These are phyloP conservation scores for Cladophialophora psammophila DNA, from an alignment of 2,329 filamentous ascomycete genomes.

Conservation along the genomic window DNA sequence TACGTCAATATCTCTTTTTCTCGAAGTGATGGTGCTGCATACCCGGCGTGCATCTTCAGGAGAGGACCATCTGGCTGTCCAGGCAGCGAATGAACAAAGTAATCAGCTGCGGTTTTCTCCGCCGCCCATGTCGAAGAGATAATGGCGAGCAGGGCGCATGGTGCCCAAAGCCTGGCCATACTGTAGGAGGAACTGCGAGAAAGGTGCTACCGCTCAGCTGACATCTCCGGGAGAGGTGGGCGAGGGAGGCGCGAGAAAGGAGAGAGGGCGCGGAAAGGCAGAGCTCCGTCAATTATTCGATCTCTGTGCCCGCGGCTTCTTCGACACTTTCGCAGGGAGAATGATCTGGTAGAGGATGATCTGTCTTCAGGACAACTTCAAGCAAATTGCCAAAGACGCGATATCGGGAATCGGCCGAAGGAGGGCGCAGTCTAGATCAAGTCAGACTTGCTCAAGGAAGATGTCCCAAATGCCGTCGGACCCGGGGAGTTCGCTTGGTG, in stretches of 20 bases:
- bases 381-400: background rate
- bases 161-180: constrained; percentile 27
- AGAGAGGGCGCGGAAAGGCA: background rate
- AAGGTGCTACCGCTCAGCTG: constrained; percentile 25
- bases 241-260: background rate
- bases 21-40: constrained; percentile 48
- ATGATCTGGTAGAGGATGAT: background rate
- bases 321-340: background rate
- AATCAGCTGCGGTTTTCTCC: constrained; percentile 76
- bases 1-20: constrained; percentile 16
- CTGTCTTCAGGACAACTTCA: background rate
- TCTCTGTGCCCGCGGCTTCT: background rate
- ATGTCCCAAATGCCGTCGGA: background rate
- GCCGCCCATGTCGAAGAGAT: constrained; percentile 45
- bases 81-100: constrained; percentile 85
- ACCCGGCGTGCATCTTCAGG: constrained; percentile 99
- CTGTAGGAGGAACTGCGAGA: constrained; percentile 11
- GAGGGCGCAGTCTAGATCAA: background rate
- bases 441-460: background rate
- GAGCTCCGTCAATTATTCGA: background rate
- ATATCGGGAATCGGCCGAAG: background rate
- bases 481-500: background rate
- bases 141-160: constrained; percentile 23
- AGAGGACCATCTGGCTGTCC: constrained; percentile 80
- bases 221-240: constrained; percentile 27